A percentile compares a stretch with the other conserved stretches of the same genome.
Conservation (phyloP, 1,139 yeast species). For the Nakaseomyces delphensis region DNA sequence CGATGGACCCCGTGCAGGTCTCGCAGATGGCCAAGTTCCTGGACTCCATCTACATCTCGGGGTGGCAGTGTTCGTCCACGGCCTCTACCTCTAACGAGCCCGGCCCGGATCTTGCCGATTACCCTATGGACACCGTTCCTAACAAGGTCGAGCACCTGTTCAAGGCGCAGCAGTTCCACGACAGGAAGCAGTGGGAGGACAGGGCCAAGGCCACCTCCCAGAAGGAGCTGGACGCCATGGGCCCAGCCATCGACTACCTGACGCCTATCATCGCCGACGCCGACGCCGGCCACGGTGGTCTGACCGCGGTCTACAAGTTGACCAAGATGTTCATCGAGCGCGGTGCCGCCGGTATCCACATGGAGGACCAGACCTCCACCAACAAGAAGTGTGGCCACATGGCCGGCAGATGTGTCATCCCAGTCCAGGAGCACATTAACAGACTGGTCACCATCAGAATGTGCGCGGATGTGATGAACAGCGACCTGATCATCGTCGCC, state of each 20-base stretch:
- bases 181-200: slow-evolving; percentile 89
- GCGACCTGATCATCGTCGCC: slow-evolving; percentile 80
- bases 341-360: slow-evolving; percentile 98
- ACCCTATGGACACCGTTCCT: slow-evolving; percentile 98
- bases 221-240: slow-evolving; percentile 38
- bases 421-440: slow-evolving; percentile 94
- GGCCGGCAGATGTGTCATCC: slow-evolving; percentile 98
- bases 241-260: slow-evolving; percentile 59
- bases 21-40: slow-evolving; percentile 94
- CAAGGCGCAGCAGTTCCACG: slow-evolving; percentile 96
- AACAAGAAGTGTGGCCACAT: slow-evolving; percentile 94
- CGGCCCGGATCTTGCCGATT: slow-evolving; percentile 96
- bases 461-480: slow-evolving; percentile 87
- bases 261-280: slow-evolving; percentile 96
- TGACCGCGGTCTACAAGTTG: slow-evolving; percentile 90
- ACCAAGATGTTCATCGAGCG: slow-evolving; percentile 95
- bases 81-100: slow-evolving; percentile 97
- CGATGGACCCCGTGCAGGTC: slow-evolving; percentile 91
- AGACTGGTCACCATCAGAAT: slow-evolving; percentile 91
- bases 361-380: slow-evolving; percentile 98
- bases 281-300: slow-evolving; percentile 98
- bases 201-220: slow-evolving; percentile 60
- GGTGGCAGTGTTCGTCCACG: slow-evolving; percentile 98
- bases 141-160: slow-evolving; percentile 95
- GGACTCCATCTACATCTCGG: slow-evolving; percentile 88